Evolutionary conservation across 2,329 filamentous ascomycete species (phyloP), one percentile per base, ranked within the genome.

Genomic region (Bipolaris zeicola): DNA sequence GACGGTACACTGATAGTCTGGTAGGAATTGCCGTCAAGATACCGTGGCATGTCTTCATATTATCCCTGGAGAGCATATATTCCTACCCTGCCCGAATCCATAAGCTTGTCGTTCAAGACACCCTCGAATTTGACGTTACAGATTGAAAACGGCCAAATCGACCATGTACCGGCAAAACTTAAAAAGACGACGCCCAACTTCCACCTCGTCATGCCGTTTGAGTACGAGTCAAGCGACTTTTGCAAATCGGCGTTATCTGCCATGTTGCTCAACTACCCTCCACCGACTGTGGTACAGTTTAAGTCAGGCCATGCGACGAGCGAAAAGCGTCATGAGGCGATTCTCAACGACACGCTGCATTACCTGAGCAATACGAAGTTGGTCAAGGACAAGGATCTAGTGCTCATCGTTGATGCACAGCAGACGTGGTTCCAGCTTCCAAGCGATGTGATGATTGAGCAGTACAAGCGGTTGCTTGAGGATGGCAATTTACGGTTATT

Each of bases 391-490:
- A 78, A 85, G 18, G 88, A 90, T 68, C 73, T 91, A 26, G 81
- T 89, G 6, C 74, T 89, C 55, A 79, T 89, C 44, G 80, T 87
- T 5, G 87, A 90, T 68, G 86, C 83, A 1, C 82, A 85, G 68
- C 85, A 89, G 56, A 79, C 86, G 1, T 85, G 86, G 76, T 85
- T 89, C 57, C 88, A 90, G 69, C 77, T 90, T 2, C 86, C 87
- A 0, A 82, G 85, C 2, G 83, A 87, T 39, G 79, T 89, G 18
- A 75, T 90, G 61, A 81, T 90, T 24, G 76, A 82, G 61, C 81
- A 87, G 41, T 90, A 89, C 70, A 83, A 86, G 61, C 75, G 79
- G 13, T 75, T 85, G 14, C 69, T 83, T 16, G 75, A 78, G n/a
- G 78, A 80, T 48, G 83, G 82, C 26, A 85, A 89, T 60, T 70